Base-by-base conservation (phyloP, 306 rosid species). In the Vigna trinervia region DNA sequence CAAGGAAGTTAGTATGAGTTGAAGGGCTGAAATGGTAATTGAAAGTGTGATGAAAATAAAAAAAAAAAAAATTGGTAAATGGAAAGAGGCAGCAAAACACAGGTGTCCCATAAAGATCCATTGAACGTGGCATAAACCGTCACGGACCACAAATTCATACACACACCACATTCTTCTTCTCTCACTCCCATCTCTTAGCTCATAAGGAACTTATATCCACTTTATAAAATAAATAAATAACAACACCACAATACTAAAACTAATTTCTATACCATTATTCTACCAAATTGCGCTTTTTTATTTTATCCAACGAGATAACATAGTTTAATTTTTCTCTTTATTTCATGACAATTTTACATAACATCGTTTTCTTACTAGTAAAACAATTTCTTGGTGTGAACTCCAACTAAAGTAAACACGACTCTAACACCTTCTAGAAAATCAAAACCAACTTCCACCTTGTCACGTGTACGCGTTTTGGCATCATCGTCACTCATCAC, bases 401-500 rank as follows among this genome's bases (percentile, higher is more conserved):
- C 75, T 70, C 69, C 45, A 77, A 50, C 53, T 48, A 10, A 30
- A 50, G 57, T n/a, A 6, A 66, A 15, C 56, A 67, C 20, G 38
- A 22, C 30, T 52, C 41, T 13, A 39, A 9, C 59, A 14, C 17
- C 13, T 82, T 82, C 85, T 82, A 77, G 85, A 65, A 81, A 80
- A 74, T 74, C 75, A 57, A 77, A 54, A 32, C 15, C 78, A 82
- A 76, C 79, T 48, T 75, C 82, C 32, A 38, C 52, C 76, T 77
- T 54, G 61, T 71, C 79, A 77, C 82, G 6, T 77, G 39, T 34
- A 82, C 85, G 82, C 85, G 82, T 76, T 82, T 82, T 71, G 3
- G 45, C 68, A 75, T 81, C 82, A 77, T 76, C 81, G 54, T 70
- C 85, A 69, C 14, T 41, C 60, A 63, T 34, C 36, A 10, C 41